A percentile compares a stretch with the other conserved stretches of the same genome.
Conservation (phyloP, 345 rosid genomes). For the Gossypium herbaceum region DNA sequence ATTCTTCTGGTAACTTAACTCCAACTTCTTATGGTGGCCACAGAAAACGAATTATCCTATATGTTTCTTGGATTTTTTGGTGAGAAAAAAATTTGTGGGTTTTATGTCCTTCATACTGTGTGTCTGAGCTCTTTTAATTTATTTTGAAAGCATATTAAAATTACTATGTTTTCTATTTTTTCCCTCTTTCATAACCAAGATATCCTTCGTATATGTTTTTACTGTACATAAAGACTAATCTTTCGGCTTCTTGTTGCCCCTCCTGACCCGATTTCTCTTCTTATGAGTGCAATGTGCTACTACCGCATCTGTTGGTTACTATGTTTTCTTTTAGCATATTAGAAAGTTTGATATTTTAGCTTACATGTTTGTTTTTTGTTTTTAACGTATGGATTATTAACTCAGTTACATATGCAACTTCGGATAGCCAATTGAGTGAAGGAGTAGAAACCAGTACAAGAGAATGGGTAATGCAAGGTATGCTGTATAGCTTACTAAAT, state of each 20-base stretch:
- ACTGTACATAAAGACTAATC: too few species aligned
- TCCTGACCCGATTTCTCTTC: too few species aligned
- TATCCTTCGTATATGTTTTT: too few species aligned
- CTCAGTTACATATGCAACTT: conserved; percentile 43
- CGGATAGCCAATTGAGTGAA: conserved; percentile 47
- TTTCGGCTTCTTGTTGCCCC: too few species aligned
- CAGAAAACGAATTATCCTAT: neutral
- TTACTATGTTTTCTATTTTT: neutral
- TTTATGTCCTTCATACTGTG: neutral
- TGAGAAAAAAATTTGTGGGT: neutral
- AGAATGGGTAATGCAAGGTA: conserved; percentile 88
- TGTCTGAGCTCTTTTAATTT: neutral
- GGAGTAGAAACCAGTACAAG: conserved; percentile 40
- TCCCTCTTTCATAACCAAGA: too few species aligned
- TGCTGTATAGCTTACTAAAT: neutral
- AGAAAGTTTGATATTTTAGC: neutral
- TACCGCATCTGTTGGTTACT: neutral
- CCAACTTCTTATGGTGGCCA: neutral
- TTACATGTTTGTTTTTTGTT: neutral
- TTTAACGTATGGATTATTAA: neutral
- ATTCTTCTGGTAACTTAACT: neutral
- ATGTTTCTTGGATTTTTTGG: neutral
- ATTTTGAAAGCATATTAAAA: neutral
- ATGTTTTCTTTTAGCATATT: neutral
- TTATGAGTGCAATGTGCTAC: too few species aligned